Evolutionary conservation across 495 filamentous ascomycete species (phyloP), one percentile per base, ranked within the genome.

Genomic region (Haplographium delicatum): DNA sequence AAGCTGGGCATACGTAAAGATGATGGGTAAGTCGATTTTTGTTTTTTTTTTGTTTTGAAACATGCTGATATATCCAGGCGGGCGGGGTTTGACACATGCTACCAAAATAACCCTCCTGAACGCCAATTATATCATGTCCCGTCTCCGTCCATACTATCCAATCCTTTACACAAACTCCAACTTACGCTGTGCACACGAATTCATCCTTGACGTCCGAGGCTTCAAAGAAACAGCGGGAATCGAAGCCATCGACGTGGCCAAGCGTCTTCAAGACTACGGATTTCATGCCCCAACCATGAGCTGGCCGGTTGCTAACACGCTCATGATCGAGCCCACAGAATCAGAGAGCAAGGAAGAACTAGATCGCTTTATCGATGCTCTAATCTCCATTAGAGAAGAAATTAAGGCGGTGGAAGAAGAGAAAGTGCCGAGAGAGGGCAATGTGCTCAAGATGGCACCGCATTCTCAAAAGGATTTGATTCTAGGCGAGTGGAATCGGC

Each of bases 261-360:
- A 98, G 75, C 89, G 93, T 51, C 82, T 98, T 7, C 91, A 96
- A 68, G 93, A 98, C 63, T 98, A 95, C 65, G 93, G 93, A 34
- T 98, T 98, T 79, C 93, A 98, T 65, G 89, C 94, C 3, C 93
- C 93, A 2, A 98, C 93, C 38, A 97, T 98, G 93, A 89, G 83
- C 62, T 98, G 90, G 90, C 93, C 93, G 5, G 91, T 98, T 2
- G 76, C 89, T 38, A 93, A 93, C 67, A 98, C 93, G 1, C 80
- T 98, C 16, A 98, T 98, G 93, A 95, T 98, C 58, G 93, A 98
- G 73, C 93, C 93, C 26, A 98, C 93, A 0, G 93, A 98, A 71
- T 89, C 84, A 15, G 93, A 98, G 71, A 88, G 81, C 66, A 86
- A 94, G 65, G 86, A 86, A 53, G 93, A 98, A 71, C 78, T 98